Evolutionary conservation across 345 rosid species (phyloP), one percentile per base, ranked within the genome.

Genomic region (Combretum micranthum): DNA sequence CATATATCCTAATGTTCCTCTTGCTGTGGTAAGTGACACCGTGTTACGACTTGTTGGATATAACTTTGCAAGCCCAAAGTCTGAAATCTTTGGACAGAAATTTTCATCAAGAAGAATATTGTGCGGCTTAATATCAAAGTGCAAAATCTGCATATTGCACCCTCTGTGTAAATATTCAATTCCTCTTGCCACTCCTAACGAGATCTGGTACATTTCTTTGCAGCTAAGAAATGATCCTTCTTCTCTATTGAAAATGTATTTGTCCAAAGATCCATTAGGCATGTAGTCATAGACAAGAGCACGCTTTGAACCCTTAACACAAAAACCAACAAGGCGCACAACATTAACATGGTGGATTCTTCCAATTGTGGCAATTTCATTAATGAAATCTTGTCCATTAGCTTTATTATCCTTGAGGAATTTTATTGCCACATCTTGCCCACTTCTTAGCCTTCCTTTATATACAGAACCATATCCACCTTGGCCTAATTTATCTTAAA

Each of bases 101-200:
- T 61, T 62, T 25, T 56, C 39, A 50, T 68, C 67, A 0, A 68
- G 54, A 42, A 65, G 51, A 26, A 56, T 44, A 20, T 64, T 64
- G 44, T 64, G 68, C 16, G 62, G 68, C 42, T 56, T 67, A 42
- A 67, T 67, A 20, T 67, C 66, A 7, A 67, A 54, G 50, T 67
- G 71, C 18, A 67, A 57, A 37, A 61, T 61, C 39, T 37, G 42
- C 11, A 42, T 26, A 25, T 47, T 48, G 56, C 70, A 66, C n/a
- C 70, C 70, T 48, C 50, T 51, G 42, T 67, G 62, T 45, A 67
- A 45, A 22, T 67, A 61, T 18, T 55, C 65, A n/a, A 67, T 19
- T 21, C 66, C 71, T 0, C 47, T 50, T 0, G 72, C 72, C 19
- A 56, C 48, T 4, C 72, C 72, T 20, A 61, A n/a, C 2, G 66